Evolutionary conservation across 352 stramenopile species (phyloP).

Genomic region (Phytophthora cajani): DNA sequence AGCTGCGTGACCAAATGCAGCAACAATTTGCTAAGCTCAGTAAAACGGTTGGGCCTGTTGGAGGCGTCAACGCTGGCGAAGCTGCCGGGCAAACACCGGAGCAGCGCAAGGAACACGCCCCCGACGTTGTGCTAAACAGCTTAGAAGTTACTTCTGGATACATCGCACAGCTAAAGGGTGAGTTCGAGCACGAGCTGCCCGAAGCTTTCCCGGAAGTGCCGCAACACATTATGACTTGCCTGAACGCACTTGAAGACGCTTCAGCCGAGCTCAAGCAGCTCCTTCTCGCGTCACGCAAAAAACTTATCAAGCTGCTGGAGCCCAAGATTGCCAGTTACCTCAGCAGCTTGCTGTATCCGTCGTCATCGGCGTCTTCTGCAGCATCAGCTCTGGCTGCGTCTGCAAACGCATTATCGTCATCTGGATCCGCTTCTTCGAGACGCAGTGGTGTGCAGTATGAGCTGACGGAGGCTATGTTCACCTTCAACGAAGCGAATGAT

Average conservation of each 20-base stretch:
- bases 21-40: constrained; percentile 87
- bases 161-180: constrained; percentile 78
- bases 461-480: constrained; percentile 87
- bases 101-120: constrained; percentile 62
- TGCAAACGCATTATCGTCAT: constrained; percentile 38
- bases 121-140: constrained; percentile 87
- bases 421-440: constrained; percentile 24
- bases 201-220: constrained; percentile 80
- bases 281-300: constrained; percentile 72
- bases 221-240: constrained; percentile 72
- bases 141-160: constrained; percentile 78
- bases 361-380: constrained; percentile 41
- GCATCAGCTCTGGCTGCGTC: constrained; percentile 41
- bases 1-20: constrained; percentile 89
- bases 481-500: constrained; percentile 88
- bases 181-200: constrained; percentile 76
- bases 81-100: constrained; percentile 31
- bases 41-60: constrained; percentile 71
- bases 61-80: constrained; percentile 28
- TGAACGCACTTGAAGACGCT: constrained; percentile 78
- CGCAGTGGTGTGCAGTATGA: constrained; percentile 75
- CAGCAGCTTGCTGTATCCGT: constrained; percentile 52
- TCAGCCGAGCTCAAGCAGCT: constrained; percentile 74
- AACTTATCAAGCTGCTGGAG: constrained; percentile 78
- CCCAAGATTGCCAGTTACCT: constrained; percentile 70